A percentile compares a stretch with the other conserved stretches of the same genome.
Evolutionary conservation across 2,329 filamentous ascomycete species (phyloP).

Genomic region (Colletotrichum spaethianum): DNA sequence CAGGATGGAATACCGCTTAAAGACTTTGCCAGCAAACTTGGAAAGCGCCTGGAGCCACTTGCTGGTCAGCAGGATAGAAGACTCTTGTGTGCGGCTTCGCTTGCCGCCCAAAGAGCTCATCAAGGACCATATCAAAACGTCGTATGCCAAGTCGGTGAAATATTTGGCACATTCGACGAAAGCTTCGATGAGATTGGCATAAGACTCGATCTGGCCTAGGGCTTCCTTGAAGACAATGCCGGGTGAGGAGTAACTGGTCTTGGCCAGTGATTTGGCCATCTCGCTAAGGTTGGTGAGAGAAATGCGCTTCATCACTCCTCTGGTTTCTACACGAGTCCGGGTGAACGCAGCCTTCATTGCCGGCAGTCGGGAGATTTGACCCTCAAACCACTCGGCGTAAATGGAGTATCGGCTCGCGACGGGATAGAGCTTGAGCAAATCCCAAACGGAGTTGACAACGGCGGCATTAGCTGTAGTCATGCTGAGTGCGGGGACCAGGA

Average conservation of each 20-base stretch:
- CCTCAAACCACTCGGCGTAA: slow-evolving; percentile 94
- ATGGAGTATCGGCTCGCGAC: slow-evolving; percentile 85
- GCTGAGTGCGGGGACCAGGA: slow-evolving; percentile 91
- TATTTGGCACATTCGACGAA: slow-evolving; percentile 96
- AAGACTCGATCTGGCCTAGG: slow-evolving; percentile 91
- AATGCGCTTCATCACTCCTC: slow-evolving; percentile 88
- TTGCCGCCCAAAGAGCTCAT: slow-evolving; percentile 79
- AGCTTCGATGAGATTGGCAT: slow-evolving; percentile 94
- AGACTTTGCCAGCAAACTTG: slow-evolving; percentile 91
- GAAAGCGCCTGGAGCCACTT: slow-evolving; percentile 93
- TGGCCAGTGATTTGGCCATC: slow-evolving; percentile 91
- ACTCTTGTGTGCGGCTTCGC: slow-evolving; percentile 73
- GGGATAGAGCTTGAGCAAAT: slow-evolving; percentile 84
- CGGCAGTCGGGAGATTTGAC: slow-evolving; percentile 81
- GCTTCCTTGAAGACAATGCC: slow-evolving; percentile 93
- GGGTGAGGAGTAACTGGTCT: slow-evolving; percentile 91
- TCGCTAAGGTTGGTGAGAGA: slow-evolving; percentile 88
- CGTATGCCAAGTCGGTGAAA: slow-evolving; percentile 92
- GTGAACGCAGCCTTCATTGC: slow-evolving; percentile 86
- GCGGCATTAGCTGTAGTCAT: slow-evolving; percentile 88
- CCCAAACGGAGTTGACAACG: slow-evolving; percentile 88
- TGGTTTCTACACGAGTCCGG: slow-evolving; percentile 82
- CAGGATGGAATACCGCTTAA: slow-evolving; percentile 87
- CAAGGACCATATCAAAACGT: slow-evolving; percentile 93
- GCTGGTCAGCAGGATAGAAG: slow-evolving; percentile 81